Base-by-base conservation (phyloP, 1,284 basidiomycete genomes). In the Naganishia cerealis region DNA sequence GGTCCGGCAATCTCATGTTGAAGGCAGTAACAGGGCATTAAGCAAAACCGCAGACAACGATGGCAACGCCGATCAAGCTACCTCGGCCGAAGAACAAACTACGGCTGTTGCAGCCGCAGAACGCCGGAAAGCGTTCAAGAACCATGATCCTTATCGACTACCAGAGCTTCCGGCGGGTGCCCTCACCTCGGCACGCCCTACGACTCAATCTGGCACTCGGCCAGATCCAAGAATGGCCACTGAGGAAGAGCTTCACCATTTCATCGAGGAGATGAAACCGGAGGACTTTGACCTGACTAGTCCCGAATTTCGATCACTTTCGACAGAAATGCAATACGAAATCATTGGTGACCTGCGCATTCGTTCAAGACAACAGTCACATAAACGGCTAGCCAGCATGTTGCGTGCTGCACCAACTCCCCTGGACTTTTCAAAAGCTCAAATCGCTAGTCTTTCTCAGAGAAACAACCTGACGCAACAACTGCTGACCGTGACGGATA, bases 321-420 rank as follows among this genome's bases (percentile, higher is more conserved):
- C 96, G 0, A 92, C 92, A 0, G 94, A 98, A 79, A 87, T 96
- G 26, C 94, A 99, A 77, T 99, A 99, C 80, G 96, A 99, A 82
- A 94, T 99, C 72, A 90, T 99, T 38, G 95, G 95, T 67, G 96
- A 99, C 81, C 82, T 98, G 67, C 87, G 94, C 5, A 83, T 95
- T 54, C 93, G 93, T 77, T 97, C 94, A 1, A 87, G 96, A 1
- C 93, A 96, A 79, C 95, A 93, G 8, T 96, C 92, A 6, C 90
- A 94, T 81, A 87, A 87, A 61, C 89, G 96, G 12, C 82, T 99
- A 39, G 90, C 95, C 74, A 88, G 89, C 67, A 99, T 99, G 96
- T 82, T 97, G 8, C 84, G 84, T 56, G 86, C 85, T 13, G 86
- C 94, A 0, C 85, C 85, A 1, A 95, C 94, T 0, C 88, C 95